Evolutionary conservation across 768 basidiomycete genomes (phyloP), one percentile per base, ranked within the genome.

Genomic region (Kwoniella pini): DNA sequence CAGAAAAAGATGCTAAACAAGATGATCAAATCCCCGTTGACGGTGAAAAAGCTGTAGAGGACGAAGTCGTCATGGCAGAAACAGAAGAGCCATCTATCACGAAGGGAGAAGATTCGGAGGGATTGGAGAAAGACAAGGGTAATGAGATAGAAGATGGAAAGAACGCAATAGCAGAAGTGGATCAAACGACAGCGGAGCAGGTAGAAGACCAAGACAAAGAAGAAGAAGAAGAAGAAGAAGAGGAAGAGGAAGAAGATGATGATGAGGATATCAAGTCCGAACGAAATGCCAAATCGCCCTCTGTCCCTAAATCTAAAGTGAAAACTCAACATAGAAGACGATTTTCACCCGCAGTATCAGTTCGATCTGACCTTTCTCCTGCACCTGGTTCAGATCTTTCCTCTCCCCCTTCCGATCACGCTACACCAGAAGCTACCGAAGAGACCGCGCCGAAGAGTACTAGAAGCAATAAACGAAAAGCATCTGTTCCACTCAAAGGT

Each of bases 391-490:
- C 64, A 15, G 60, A 62, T 22, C 46, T 62, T 9, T 65, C 64
- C 1, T 50, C 64, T 17, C 49, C 55, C 0, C 64, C 60, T 42
- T 61, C 64, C 1, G 58, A 60, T 21, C 39, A 27, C 19, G 39
- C 53, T 19, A 36, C 31, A 11, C 44, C 46, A 5, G 45, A 30
- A 13, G 15, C 33, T 7, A 7, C 33, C 33, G 33, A 36, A 36
- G 7, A 7, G 7, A 36, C 52, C 12, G 59, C 59, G 24, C 28
- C 60, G 2, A 17, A 39, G 3, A 46, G 57, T 13, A 57, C 64
- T 1, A 45, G 70, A 12, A 33, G 31, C 9, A 54, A 58, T 36
- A 71, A 71, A 45, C 62, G 70, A 7, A 71, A 71, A 58, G 64
- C 66, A 3, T 30, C 36, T 5, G 28, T 49, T 22, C 66, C 46